Evolutionary conservation across 164 flowering plant species (phyloP).

Genomic region (Magnolia kwangsiensis): DNA sequence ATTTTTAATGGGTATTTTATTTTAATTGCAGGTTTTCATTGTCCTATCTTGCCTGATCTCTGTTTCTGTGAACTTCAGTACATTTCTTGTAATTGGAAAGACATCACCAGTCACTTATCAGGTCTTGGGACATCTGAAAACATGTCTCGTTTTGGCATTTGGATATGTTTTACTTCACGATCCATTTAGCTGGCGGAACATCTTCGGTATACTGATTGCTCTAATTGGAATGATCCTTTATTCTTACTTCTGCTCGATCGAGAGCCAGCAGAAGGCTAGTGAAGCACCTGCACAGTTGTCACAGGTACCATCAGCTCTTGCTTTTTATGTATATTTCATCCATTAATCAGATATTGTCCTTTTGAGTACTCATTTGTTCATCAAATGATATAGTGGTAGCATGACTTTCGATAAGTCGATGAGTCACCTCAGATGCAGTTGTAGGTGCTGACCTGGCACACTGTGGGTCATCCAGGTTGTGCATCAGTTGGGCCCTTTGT

Average conservation of each 20-base stretch:
- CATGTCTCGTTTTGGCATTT: constrained; percentile 88
- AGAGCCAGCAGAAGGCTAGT: constrained; percentile 67
- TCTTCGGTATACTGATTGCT: constrained; percentile 80
- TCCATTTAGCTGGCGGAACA: constrained; percentile 89
- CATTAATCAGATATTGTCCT: background rate
- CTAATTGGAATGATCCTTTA: constrained; percentile 83
- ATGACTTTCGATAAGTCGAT: background rate
- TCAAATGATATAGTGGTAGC: background rate
- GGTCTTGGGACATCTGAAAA: constrained; percentile 92
- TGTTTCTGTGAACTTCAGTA: constrained; percentile 94
- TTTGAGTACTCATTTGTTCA: background rate
- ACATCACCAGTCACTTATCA: constrained; percentile 98
- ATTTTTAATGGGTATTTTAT: background rate
- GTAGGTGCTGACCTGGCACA: background rate
- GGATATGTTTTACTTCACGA: constrained; percentile 84
- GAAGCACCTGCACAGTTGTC: constrained; percentile 53
- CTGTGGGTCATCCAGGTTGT: background rate
- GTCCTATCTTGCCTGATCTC: constrained; percentile 91
- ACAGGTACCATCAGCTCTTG: constrained; percentile 47
- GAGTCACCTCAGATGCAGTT: background rate
- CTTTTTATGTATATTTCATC: background rate
- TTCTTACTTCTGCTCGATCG: constrained; percentile 69
- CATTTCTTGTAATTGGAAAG: constrained; percentile 95
- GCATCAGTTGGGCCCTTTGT: background rate
- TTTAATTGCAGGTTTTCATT: constrained; percentile 74